Percentiles rank a stretch among this genome's conserved stretches.
Conservation (phyloP, 805 yeast species). For the Saccharomycopsis fodiens region DNA sequence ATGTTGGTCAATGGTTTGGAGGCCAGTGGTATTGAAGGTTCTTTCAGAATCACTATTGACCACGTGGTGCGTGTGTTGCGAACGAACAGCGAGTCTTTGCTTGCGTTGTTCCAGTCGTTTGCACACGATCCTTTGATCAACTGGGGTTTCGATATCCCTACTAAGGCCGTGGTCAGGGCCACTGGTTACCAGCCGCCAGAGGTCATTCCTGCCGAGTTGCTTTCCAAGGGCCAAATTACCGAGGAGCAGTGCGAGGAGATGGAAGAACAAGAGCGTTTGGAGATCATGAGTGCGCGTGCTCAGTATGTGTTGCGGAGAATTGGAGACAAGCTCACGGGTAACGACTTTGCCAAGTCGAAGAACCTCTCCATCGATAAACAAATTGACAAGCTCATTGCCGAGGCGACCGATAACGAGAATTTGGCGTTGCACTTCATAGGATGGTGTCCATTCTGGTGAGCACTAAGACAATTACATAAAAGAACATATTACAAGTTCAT, state of each 20-base stretch:
- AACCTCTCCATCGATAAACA: constrained; percentile 80
- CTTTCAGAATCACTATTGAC: constrained; percentile 92
- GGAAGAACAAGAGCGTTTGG: constrained; percentile 68
- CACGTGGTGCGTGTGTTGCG: constrained; percentile 93
- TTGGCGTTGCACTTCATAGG: constrained; percentile 96
- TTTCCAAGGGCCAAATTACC: constrained; percentile 67
- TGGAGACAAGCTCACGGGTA: constrained; percentile 87
- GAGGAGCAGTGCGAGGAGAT: constrained; percentile 68
- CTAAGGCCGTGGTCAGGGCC: constrained; percentile 65
- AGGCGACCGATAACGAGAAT: constrained; percentile 94
- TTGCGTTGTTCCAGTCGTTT: constrained; percentile 97
- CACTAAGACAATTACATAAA: too few relatives aligned
- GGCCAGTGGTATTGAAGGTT: constrained; percentile 96
- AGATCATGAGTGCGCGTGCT: constrained; percentile 73
- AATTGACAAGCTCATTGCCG: constrained; percentile 88
- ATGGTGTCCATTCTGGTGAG: constrained; percentile 98
- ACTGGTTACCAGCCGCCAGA: constrained; percentile 64
- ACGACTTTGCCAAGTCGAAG: constrained; percentile 69
- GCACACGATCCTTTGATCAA: constrained; percentile 97
- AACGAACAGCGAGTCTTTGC: constrained; percentile 88
- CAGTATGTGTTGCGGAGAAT: constrained; percentile 83
- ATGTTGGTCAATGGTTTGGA: constrained; percentile 99
- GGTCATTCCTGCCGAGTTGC: constrained; percentile 59
- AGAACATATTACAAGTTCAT: not conserved
- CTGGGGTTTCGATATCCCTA: constrained; percentile 96